A percentile compares a stretch with the other conserved stretches of the same genome.
phyloP scores from a whole-genome alignment of 2,329 filamentous ascomycete genomes.

The Mycosphaerella sp. region DNA sequence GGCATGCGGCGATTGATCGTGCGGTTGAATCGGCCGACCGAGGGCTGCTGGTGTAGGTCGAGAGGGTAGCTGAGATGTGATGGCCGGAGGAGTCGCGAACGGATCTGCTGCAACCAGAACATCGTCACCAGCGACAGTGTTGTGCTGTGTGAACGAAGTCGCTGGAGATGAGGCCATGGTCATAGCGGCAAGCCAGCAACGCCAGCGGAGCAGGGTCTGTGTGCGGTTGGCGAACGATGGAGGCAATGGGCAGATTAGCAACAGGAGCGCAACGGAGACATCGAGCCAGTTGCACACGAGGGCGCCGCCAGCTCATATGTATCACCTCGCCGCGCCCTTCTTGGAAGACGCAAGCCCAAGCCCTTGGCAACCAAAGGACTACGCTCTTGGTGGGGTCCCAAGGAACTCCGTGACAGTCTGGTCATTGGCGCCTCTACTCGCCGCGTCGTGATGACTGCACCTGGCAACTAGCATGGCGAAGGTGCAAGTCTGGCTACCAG shows the following conservation, averaged over 20 bases:
- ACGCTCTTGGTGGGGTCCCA: constrained; percentile 7
- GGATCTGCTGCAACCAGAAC: constrained; percentile 9
- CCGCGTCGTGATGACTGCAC: constrained; percentile 3
- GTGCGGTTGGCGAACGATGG: constrained; percentile 3
- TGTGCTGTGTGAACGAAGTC: constrained; percentile 21
- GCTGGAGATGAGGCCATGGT: constrained; percentile 14
- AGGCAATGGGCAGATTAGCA: constrained; percentile 10
- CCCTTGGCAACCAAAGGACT: constrained; percentile 8
- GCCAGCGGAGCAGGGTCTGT: neutral
- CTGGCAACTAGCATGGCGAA: constrained; percentile 4
- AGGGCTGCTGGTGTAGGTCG: constrained; percentile 19
- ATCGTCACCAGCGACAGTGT: constrained; percentile 6
- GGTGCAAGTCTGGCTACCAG: constrained; percentile 1
- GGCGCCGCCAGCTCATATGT: constrained; percentile 13
- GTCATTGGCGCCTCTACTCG: constrained; percentile 8
- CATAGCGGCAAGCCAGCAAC: constrained; percentile 2
- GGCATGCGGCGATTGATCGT: neutral
- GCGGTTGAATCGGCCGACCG: neutral
- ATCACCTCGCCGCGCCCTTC: constrained; percentile 10
- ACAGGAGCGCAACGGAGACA: constrained; percentile 5
- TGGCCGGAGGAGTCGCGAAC: constrained; percentile 17
- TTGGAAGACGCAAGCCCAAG: constrained; percentile 9
- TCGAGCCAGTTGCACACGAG: constrained; percentile 7
- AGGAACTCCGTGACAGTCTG: constrained; percentile 12
- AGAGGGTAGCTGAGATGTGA: constrained; percentile 13